Evolutionary conservation across 2,329 filamentous ascomycete species (phyloP).

Genomic region (Apiospora koreana): DNA sequence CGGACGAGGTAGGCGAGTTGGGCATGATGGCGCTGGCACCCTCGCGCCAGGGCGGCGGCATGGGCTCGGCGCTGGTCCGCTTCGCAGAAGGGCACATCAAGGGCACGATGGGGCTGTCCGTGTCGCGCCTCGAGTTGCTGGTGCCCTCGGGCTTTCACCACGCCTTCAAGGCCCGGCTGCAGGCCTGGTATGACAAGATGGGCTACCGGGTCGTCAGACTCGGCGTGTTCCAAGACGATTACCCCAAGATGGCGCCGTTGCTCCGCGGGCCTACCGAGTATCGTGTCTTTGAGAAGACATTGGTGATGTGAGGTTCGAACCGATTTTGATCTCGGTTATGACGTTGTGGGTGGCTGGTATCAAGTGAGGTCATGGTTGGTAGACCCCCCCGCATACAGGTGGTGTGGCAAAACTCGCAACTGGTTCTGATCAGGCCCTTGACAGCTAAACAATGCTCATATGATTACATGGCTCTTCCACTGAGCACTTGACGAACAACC

Average conservation of each 20-base stretch:
- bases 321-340: not conserved
- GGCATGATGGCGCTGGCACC: conserved; percentile 30
- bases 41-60: conserved; percentile 24
- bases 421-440: no score
- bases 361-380: not conserved
- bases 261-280: conserved; percentile 26
- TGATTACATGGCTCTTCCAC: no score
- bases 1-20: conserved; percentile 23
- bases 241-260: conserved; percentile 22
- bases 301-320: conserved; percentile 12
- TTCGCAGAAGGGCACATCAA: conserved; percentile 30
- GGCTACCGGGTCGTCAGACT: conserved; percentile 25
- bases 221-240: conserved; percentile 23
- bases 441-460: no score
- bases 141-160: conserved; percentile 27
- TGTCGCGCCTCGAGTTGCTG: conserved; percentile 28
- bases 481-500: no score
- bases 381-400: no score
- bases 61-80: conserved; percentile 26
- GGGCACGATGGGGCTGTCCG: conserved; percentile 13
- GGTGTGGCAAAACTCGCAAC: no score
- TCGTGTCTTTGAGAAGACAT: conserved; percentile 27
- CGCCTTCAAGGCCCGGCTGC: conserved; percentile 26
- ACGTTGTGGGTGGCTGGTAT: no score
- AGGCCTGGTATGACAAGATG: conserved; percentile 29